Evolutionary conservation across 257 asterid genomes (phyloP).

Genomic region (Lantana camara): DNA sequence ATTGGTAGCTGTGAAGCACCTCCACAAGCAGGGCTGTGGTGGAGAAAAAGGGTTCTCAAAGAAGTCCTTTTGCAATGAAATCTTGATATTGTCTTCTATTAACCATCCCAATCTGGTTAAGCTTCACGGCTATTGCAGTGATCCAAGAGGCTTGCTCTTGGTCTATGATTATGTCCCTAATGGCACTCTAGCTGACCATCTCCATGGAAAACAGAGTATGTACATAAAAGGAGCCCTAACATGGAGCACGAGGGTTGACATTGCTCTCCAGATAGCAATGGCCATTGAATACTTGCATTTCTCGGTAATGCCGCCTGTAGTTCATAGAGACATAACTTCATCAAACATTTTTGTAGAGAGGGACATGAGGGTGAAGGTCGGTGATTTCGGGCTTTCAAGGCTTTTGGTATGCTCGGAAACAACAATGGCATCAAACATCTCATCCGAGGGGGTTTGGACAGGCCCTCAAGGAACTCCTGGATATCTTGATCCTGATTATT

Average conservation of each 20-base stretch:
- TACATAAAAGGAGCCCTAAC: conserved; percentile 41
- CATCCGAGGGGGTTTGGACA: conserved; percentile 83
- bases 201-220: conserved; percentile 61
- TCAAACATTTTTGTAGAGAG: conserved; percentile 81
- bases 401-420: conserved; percentile 63
- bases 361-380: conserved; percentile 87
- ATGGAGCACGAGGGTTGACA: conserved; percentile 77
- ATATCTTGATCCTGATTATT: conserved; percentile 88
- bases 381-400: conserved; percentile 91
- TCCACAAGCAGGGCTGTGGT: conserved; percentile 64
- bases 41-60: conserved; percentile 62
- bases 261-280: conserved; percentile 74
- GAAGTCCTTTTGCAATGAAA: conserved; percentile 89
- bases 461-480: conserved; percentile 99
- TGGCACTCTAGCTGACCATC: conserved; percentile 89
- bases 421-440: conserved; percentile 36
- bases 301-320: conserved; percentile 77
- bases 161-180: conserved; percentile 89
- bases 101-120: conserved; percentile 80
- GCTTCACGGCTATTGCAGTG: conserved; percentile 94
- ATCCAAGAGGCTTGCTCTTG: conserved; percentile 87
- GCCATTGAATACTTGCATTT: conserved; percentile 90
- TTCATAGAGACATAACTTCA: conserved; percentile 87
- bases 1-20: conserved; percentile 80
- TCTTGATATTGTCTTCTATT: conserved; percentile 78